Evolutionary conservation across 805 yeast genomes (phyloP), one percentile per base, ranked within the genome.

Genomic region (Pichia eremophila): DNA sequence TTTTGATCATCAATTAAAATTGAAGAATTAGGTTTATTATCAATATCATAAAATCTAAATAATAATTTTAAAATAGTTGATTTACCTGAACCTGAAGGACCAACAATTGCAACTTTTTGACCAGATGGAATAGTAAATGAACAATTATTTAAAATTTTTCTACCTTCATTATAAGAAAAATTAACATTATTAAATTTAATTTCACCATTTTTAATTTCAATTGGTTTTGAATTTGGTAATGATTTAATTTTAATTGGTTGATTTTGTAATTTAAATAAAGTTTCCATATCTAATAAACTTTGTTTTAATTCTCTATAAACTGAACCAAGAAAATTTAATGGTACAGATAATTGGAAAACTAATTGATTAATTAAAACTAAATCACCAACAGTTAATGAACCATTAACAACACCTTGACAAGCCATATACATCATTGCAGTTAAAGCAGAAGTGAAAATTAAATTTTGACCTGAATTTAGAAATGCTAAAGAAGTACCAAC

Each of bases 381-480:
- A 62, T 93, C 99, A 55, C 99, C 99, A 19, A 93, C 97, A 0
- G 95, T 83, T 47, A 93, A 69, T 0, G 78, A 65, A 0, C 96
- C 96, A 3, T 76, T 65, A 14, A 88, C 80, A n/a, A 93, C 93
- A 28, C 98, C 98, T 47, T 81, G 79, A 58, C 96, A 87, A 15
- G 96, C 97, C 95, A 93, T 83, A 64, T 86, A 93, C 99, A 93
- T 93, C 95, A 93, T 93, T 2, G 82, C 85, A 1, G 99, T 93
- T 53, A 93, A 70, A 1, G 99, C 98, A 39, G 85, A 66, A 0
- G 97, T 86, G 67, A 85, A 85, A 32, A 85, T 85, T 47, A 84
- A 56, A 60, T 82, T 85, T 62, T 85, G 95, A 17, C 95, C 95
- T 0, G 88, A 73, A 54, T 85, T 85, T 51, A 85, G 69, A 58